Evolutionary conservation across 768 basidiomycete species (phyloP), one percentile per base, ranked within the genome.

Genomic region (Suillus variegatus): DNA sequence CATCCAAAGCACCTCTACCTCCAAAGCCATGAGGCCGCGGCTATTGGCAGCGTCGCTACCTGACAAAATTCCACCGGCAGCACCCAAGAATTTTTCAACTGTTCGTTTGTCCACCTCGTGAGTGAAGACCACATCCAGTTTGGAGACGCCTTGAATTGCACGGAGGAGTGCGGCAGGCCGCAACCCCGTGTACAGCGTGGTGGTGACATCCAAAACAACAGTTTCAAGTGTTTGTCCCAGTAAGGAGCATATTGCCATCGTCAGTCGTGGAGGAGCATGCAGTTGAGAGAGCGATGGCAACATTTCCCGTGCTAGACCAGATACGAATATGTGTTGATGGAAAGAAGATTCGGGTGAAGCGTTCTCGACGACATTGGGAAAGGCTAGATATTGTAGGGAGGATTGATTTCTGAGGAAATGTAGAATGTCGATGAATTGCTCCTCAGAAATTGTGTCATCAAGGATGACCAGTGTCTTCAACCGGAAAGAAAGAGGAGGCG

Each of bases 21-120:
- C 75, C 16, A 76, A 72, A 18, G 64, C 69, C 7, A 65, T 66
- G 49, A 76, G 67, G 12, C 63, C 68, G 12, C 41, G 65, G 0
- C 40, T 20, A 36, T 65, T 70, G 41, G 64, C 51, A 16, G 60
- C 18, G 14, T 28, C 54, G 10, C 57, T 64, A 6, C 68, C 70
- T 1, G 71, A 64, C 14, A 76, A 35, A 57, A 70, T 69, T 41
- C 63, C 66, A 18, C 75, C 75, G 20, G 73, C 71, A 0, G 70
- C 64, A 0, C 68, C 73, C 28, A 76, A 72, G 44, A 76, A 76
- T 40, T 76, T 76, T 47, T 77, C 75, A 12, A 73, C 75, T 0
- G 76, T 76, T 57, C 75, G 63, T 68, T 73, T 76, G 58, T 76
- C 75, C n/a, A 76, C 75, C 28, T 73, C 76, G n/a, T 75, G 66